Base-by-base conservation (phyloP, 2,329 filamentous ascomycete species). In the Cadophora malorum region DNA sequence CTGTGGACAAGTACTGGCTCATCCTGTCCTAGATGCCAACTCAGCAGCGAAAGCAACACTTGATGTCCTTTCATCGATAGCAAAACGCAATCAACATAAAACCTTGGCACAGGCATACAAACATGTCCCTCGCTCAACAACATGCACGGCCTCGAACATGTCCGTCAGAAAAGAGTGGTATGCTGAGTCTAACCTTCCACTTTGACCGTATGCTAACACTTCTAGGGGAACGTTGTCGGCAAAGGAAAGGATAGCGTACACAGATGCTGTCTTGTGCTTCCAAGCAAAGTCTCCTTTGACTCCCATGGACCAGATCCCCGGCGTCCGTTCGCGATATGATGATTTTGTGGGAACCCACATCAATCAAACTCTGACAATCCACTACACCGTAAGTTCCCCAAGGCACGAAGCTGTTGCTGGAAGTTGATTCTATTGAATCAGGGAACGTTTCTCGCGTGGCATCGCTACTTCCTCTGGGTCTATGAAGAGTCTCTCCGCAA, bases 401-500 rank as follows among this genome's bases (percentile, higher is more conserved):
- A 10, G 35, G 4, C 35, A 38, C 8, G 2, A 7, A 38, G 4
- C 35, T 38, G 28, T 28, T 28, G 28, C 35, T 4, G 35, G 1
- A 4, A 35, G 3, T 33, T 31, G 23, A 16, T 28, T 52, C 31
- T 23, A 38, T n/a, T 7, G 47, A 9, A 8, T 19, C 35, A 71
- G 65, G 66, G 63, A 5, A 73, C 66, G 71, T 81, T 83, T 73
- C 73, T 83, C 55, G 76, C 78, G 28, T 82, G 81, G 81, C 82
- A 83, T 68, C 76, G 81, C 41, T 79, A 80, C 69, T 82, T 78
- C 70, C 74, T 80, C 53, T 78, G 75, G 66, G 71, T 78, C 14
- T 82, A 80, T 65, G 82, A 83, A 67, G 72, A 79, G 66, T 78
- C 79, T 50, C 76, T 83, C 5, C 75, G 77, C 28, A 71, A 79